Evolutionary conservation across 2,329 filamentous ascomycete genomes (phyloP).

Genomic region (Hymenoscyphus occultus): DNA sequence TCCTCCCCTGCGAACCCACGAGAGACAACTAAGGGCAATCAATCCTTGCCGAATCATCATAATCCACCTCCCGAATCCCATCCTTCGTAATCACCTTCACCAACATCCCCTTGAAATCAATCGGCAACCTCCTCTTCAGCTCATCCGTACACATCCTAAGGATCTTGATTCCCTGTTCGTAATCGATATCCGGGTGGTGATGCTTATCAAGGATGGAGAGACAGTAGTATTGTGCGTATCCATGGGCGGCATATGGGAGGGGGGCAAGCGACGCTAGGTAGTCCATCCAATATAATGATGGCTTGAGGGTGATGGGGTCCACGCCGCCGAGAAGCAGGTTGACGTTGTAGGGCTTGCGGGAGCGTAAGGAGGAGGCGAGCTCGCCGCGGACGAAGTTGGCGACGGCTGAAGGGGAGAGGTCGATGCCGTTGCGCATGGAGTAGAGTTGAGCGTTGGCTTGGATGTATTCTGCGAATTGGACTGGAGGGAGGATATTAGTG

Average conservation of each 20-base stretch:
- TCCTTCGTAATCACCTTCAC: conserved; percentile 97
- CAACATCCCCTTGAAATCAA: conserved; percentile 96
- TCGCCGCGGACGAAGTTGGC: conserved; percentile 93
- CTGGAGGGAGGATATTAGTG: conserved; percentile 45
- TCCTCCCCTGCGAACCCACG: background rate
- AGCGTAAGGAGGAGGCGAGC: conserved; percentile 85
- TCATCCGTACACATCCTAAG: conserved; percentile 95
- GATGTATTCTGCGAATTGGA: conserved; percentile 99
- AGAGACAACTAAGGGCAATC: conserved; percentile 28
- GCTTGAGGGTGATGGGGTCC: conserved; percentile 87
- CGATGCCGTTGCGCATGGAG: conserved; percentile 94
- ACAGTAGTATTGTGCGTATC: conserved; percentile 99
- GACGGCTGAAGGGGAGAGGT: conserved; percentile 84
- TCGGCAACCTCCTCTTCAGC: conserved; percentile 91
- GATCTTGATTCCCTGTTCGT: conserved; percentile 88
- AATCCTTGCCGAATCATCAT: conserved; percentile 61
- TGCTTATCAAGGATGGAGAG: conserved; percentile 97
- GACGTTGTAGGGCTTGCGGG: conserved; percentile 91
- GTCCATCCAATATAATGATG: conserved; percentile 93
- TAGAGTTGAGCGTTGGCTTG: conserved; percentile 98
- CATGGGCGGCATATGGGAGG: conserved; percentile 93
- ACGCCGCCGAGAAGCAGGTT: conserved; percentile 94
- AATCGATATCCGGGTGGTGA: conserved; percentile 89
- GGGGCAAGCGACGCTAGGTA: conserved; percentile 87
- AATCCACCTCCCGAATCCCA: conserved; percentile 80